Percentiles rank a stretch among this genome's conserved stretches.
Evolutionary conservation across 805 yeast species (phyloP).

Genomic region (Teunomyces stri): DNA sequence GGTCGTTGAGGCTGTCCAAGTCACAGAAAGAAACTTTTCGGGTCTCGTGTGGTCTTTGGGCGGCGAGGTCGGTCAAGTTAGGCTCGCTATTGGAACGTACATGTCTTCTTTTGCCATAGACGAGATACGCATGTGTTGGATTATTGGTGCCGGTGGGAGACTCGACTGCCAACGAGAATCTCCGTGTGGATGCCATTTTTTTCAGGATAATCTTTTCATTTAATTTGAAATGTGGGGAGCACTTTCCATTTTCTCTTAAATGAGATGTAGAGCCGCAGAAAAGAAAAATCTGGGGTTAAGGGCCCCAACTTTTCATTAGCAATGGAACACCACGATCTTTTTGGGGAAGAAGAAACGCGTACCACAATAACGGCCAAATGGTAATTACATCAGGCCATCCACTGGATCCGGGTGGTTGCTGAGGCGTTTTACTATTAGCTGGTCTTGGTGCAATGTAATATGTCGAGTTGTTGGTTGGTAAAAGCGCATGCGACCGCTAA

Average conservation of each 20-base stretch:
- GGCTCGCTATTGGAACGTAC: constrained; percentile 1
- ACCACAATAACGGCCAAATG: too few species aligned
- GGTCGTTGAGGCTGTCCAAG: constrained; percentile 6
- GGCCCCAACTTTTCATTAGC: neutral
- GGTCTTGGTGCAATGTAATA: too few species aligned
- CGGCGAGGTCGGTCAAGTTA: neutral
- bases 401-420: too few species aligned
- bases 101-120: neutral
- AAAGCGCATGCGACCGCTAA: neutral
- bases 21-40: constrained; percentile 9
- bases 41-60: neutral
- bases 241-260: neutral
- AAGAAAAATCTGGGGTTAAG: constrained; percentile 3
- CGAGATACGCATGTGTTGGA: constrained; percentile 7
- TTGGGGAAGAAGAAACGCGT: too few species aligned
- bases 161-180: constrained; percentile 7
- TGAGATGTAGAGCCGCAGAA: neutral
- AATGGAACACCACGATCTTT: too few species aligned
- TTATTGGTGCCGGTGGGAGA: constrained; percentile 3
- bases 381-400: too few species aligned
- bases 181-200: neutral
- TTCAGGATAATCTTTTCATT: too few species aligned
- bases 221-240: neutral
- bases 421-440: too few species aligned
- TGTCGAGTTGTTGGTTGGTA: neutral